Evolutionary conservation across 1,284 basidiomycete species (phyloP), one percentile per base, ranked within the genome.

Genomic region (Caloboletus firmus): DNA sequence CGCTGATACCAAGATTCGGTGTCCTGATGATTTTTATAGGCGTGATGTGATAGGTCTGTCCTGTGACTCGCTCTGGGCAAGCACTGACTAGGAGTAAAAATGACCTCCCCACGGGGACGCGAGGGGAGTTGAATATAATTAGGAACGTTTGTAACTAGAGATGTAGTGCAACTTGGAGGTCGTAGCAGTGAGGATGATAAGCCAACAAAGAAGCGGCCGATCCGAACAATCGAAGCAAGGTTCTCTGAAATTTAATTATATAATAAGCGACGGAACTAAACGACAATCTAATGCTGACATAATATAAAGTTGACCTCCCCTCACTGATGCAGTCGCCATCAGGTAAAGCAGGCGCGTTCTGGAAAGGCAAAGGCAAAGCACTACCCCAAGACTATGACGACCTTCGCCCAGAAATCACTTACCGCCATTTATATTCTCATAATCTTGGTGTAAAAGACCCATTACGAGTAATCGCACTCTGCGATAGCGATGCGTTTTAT

Each of bases 401-500:
- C 62, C 74, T 89, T 50, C 73, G 77, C 55, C 86, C 84, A 11
- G 70, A 67, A 1, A 84, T 91, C 59, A 91, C 89, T 5, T 91
- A 91, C 66, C 79, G 88, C 20, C 88, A 90, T 62, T 60, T 91
- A 18, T 76, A 81, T 46, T 81, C 85, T 3, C 76, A 81, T 36
- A 84, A 79, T 58, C 78, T 84, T 17, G 85, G 88, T 32, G 79
- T 82, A 31, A 79, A 76, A 59, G 87, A 90, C 66, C 87, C 87
- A 4, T 71, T 91, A 5, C 82, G 89, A 11, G 85, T 87, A 40
- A 80, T 98, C 36, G 93, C 93, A 0, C 87, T 98, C 45, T 95
- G 93, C 69, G 96, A 98, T 66, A 92, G 89, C 64, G 95, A 97
- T 72, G 94, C 93, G 0, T 94, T 95, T 59, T 95, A 94, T 69